phyloP scores from a whole-genome alignment of 176 grass and related monocot genomes.

The Canna indica region DNA sequence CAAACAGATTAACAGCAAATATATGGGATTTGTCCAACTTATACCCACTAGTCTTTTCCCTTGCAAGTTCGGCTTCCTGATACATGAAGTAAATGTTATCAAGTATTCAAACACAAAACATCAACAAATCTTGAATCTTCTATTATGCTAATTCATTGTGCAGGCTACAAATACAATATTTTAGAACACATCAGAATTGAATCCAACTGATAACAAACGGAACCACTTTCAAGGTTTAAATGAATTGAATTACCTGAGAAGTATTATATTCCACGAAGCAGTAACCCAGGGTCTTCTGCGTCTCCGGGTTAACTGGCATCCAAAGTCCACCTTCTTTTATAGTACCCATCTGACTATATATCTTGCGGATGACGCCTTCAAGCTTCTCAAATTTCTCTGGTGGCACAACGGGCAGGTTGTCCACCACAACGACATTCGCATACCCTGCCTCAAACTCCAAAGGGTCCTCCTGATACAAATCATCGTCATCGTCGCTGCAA shows the following conservation, averaged over 20 bases:
- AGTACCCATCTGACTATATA: slow-evolving; percentile 62
- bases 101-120: not conserved
- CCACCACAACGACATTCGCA: slow-evolving; percentile 52
- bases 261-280: slow-evolving; percentile 83
- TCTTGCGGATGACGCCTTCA: slow-evolving; percentile 67
- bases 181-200: not conserved
- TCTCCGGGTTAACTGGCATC: slow-evolving; percentile 72
- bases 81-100: not conserved
- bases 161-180: not conserved
- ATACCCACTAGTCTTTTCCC: slow-evolving; percentile 89
- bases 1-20: slow-evolving; percentile 81
- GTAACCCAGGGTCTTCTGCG: slow-evolving; percentile 69
- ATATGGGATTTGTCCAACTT: slow-evolving; percentile 88
- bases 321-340: slow-evolving; percentile 77
- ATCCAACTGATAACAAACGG: not conserved
- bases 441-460: slow-evolving; percentile 60
- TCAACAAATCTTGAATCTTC: not conserved
- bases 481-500: slow-evolving; percentile 69
- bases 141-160: not conserved
- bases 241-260: slow-evolving; percentile 42
- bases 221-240: slow-evolving; percentile 5
- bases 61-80: slow-evolving; percentile 84
- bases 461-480: slow-evolving; percentile 47
- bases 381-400: slow-evolving; percentile 85
- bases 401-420: slow-evolving; percentile 73